Percentiles rank a stretch among this genome's conserved stretches.
Conservation (phyloP, 345 rosid species). For the Sonneratia alba region DNA sequence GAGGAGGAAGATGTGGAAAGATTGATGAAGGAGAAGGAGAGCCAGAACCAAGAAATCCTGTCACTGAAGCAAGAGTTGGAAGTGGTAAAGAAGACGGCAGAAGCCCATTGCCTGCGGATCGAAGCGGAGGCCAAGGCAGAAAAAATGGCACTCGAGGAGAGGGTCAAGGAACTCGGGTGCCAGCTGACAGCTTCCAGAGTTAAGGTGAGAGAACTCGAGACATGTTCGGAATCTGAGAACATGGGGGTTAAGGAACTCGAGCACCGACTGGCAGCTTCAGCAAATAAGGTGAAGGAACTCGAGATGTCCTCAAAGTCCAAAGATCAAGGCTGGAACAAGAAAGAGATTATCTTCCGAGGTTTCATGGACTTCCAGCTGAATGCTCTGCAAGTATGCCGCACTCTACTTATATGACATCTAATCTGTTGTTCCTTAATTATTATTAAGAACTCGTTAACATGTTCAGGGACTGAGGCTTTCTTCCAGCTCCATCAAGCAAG, state of each 20-base stretch:
- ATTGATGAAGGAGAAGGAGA: constrained; percentile 22
- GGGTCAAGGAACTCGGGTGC: constrained; percentile 7
- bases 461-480: constrained; percentile 51
- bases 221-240: neutral
- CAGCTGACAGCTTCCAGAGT: constrained; percentile 1
- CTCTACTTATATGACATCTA: neutral
- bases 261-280: constrained; percentile 19
- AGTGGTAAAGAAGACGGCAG: constrained; percentile 30
- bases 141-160: constrained; percentile 15
- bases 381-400: constrained; percentile 43
- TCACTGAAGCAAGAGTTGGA: constrained; percentile 42
- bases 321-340: constrained; percentile 40
- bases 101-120: constrained; percentile 35
- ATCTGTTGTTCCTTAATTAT: constrained; percentile 3
- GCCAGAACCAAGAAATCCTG: constrained; percentile 6
- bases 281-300: constrained; percentile 17
- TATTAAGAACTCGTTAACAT: neutral
- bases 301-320: constrained; percentile 28
- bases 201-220: constrained; percentile 5
- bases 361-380: constrained; percentile 39
- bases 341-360: constrained; percentile 29
- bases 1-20: constrained; percentile 32
- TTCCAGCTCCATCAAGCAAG: constrained; percentile 54
- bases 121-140: constrained; percentile 48
- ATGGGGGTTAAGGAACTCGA: constrained; percentile 5